Conservation (phyloP, 2,329 filamentous ascomycete genomes). For the Blastomyces emzantsi region DNA sequence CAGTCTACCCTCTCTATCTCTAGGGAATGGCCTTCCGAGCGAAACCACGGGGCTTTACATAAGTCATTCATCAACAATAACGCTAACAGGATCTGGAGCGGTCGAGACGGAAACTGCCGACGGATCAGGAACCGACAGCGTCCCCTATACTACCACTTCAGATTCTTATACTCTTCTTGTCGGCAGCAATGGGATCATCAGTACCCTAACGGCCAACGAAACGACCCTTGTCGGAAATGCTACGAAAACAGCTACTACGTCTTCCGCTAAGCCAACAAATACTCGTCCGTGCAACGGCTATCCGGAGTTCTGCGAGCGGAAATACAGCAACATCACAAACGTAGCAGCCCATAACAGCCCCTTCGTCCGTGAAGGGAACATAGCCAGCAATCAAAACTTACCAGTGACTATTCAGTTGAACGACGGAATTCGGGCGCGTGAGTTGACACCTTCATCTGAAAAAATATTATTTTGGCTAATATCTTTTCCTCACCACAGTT, state of each 20-base stretch:
- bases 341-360: conserved; percentile 75
- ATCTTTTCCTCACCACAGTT: conserved; percentile 32
- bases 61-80: conserved; percentile 21
- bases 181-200: conserved; percentile 26
- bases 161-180: conserved; percentile 34
- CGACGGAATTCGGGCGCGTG: conserved; percentile 56
- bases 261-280: conserved; percentile 49
- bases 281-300: conserved; percentile 74
- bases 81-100: conserved; percentile 20
- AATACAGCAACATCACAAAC: conserved; percentile 73
- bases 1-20: background rate
- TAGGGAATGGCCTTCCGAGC: conserved; percentile 10
- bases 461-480: background rate
- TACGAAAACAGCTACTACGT: conserved; percentile 39
- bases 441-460: conserved; percentile 18
- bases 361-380: conserved; percentile 60
- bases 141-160: conserved; percentile 25
- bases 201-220: conserved; percentile 17
- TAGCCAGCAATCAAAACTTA: conserved; percentile 65
- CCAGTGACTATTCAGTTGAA: conserved; percentile 62
- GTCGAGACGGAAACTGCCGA: conserved; percentile 19
- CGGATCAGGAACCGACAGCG: conserved; percentile 21
- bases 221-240: conserved; percentile 42
- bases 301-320: conserved; percentile 64
- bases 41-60: conserved; percentile 20